Percentiles rank a stretch among this genome's conserved stretches.
Conservation (phyloP, 2,329 filamentous ascomycete species). For the Didymella keratinophila region DNA sequence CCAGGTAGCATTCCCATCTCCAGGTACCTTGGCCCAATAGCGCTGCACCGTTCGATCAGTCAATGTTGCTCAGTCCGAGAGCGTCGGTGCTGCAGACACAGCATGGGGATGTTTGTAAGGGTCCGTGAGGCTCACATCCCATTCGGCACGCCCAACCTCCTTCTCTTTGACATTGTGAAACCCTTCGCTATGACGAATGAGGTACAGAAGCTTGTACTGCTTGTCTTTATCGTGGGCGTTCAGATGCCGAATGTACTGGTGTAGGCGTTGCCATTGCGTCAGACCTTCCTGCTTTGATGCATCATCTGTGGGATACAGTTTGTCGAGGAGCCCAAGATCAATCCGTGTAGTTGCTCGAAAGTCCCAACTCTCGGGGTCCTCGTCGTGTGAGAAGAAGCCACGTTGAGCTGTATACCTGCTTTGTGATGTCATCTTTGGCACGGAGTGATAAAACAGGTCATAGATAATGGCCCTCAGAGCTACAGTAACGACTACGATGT, state of each 20-base stretch:
- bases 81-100: not conserved
- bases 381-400: constrained; percentile 28
- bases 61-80: not conserved
- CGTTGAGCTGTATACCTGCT: constrained; percentile 22
- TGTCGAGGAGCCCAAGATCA: constrained; percentile 66
- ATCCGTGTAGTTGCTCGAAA: constrained; percentile 26
- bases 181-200: constrained; percentile 73
- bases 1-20: not conserved
- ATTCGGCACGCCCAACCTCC: constrained; percentile 70
- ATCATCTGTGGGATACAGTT: constrained; percentile 63
- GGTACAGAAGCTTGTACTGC: constrained; percentile 69
- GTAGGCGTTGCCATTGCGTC: constrained; percentile 57
- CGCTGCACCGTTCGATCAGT: constrained; percentile 44
- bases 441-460: not conserved
- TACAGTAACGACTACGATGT: not conserved
- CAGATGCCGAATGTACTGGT: constrained; percentile 61
- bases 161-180: constrained; percentile 67
- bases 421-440: constrained; percentile 2
- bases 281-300: constrained; percentile 29
- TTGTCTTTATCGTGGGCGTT: constrained; percentile 55
- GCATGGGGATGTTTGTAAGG: not conserved
- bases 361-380: constrained; percentile 24
- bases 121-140: constrained; percentile 61
- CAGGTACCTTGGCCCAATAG: constrained; percentile 66
- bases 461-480: not conserved